Evolutionary conservation across 2,329 filamentous ascomycete species (phyloP), one percentile per base, ranked within the genome.

Genomic region (Xylariaceae sp.): DNA sequence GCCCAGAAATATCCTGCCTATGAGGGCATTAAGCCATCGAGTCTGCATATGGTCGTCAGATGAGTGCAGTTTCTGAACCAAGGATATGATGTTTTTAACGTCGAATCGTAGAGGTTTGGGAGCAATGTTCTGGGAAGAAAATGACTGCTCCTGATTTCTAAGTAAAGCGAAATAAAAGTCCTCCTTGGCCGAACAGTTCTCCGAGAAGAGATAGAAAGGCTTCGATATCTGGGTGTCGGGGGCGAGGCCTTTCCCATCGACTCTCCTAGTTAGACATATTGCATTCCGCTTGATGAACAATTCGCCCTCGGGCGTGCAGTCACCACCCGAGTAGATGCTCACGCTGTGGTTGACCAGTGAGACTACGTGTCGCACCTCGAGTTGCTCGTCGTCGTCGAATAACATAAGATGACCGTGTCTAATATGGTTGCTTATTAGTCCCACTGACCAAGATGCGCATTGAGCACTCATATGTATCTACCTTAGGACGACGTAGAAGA

Each of bases 121-220:
- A 1, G 84, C 80, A 17, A 76, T 75, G 49, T 79, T 75, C 18
- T 76, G 75, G 2, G 75, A 73, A 38, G 79, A 77, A 51, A 83
- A 77, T 14, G 81, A 80, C 62, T 87, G 84, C 60, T 91, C 86
- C 66, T 96, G 89, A 58, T 92, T 95, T 62, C 86, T 85, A 38
- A 99, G 76, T 61, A 99, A 77, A 12, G 93, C 89, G 71, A 96
- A 93, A 69, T 99, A 99, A 71, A 99, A 97, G 68, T 99, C 94
- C 70, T 99, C 94, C 70, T 99, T 99, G 43, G 94, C 90, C 0
- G 92, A 96, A 68, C 90, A 90, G 64, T 95, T 96, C 60, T 97
- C 91, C 0, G 90, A 95, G 70, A 97, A 99, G 5, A 99, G 77
- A 66, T 86, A 97, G 72, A 97, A 97, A 0, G 94, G 91, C 60